phyloP scores from a whole-genome alignment of 495 filamentous ascomycete species.

The Talaromyces nanjingensis region DNA sequence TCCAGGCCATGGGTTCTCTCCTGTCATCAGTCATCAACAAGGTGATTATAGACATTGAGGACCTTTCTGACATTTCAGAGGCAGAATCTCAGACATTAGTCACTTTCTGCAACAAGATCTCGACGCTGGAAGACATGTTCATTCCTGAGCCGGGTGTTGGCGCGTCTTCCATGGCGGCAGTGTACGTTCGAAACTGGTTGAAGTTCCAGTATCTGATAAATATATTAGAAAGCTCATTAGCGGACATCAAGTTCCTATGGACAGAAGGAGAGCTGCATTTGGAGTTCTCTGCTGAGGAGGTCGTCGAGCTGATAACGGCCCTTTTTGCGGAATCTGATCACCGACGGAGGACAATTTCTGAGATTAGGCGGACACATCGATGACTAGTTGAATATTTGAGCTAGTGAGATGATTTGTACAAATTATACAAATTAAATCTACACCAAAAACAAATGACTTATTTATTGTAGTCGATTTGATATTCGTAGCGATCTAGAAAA shows the following conservation, averaged over 20 bases:
- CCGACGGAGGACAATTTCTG: conserved; percentile 66
- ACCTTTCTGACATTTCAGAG: conserved; percentile 79
- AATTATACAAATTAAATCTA: conserved; percentile 20
- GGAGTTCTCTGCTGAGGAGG: conserved; percentile 76
- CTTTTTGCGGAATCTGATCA: conserved; percentile 85
- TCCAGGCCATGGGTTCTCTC: conserved; percentile 78
- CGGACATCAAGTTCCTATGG: conserved; percentile 86
- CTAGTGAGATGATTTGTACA: neutral
- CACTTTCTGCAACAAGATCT: conserved; percentile 63
- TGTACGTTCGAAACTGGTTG: conserved; percentile 80
- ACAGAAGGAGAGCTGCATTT: conserved; percentile 74
- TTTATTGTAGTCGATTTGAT: neutral
- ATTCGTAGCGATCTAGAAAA: neutral
- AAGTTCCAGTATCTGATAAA: conserved; percentile 84
- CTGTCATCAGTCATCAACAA: conserved; percentile 74
- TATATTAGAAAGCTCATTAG: conserved; percentile 82
- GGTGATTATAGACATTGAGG: conserved; percentile 76
- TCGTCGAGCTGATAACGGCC: conserved; percentile 79
- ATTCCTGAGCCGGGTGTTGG: conserved; percentile 43
- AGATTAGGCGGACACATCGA: conserved; percentile 52
- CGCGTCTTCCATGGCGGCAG: conserved; percentile 56
- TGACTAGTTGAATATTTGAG: no score
- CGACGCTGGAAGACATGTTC: conserved; percentile 68
- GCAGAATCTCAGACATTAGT: conserved; percentile 78
- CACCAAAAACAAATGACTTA: neutral